Conservation (phyloP, 2,329 filamentous ascomycete genomes). For the Arthrobotrys megalospora region DNA sequence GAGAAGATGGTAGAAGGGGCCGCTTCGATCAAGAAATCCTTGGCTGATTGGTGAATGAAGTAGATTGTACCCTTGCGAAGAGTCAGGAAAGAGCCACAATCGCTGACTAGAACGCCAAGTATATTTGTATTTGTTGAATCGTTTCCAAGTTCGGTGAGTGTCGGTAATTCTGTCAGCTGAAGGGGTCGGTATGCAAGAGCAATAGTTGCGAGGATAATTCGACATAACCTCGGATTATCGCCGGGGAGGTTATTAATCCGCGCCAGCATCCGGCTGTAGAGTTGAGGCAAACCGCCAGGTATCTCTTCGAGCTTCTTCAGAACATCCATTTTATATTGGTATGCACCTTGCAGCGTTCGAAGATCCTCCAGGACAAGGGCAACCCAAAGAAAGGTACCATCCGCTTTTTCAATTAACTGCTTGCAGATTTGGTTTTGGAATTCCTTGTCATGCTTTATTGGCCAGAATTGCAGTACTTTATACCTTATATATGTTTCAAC, state of each 20-base stretch:
- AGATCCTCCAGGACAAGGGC: constrained; percentile 68
- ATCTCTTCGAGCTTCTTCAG: constrained; percentile 63
- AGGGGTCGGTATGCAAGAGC: not conserved
- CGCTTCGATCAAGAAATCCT: constrained; percentile 67
- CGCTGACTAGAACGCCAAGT: constrained; percentile 63
- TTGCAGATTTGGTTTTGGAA: constrained; percentile 63
- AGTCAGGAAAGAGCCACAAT: constrained; percentile 68
- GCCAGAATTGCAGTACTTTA: constrained; percentile 66
- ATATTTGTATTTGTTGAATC: constrained; percentile 60
- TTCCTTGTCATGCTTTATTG: constrained; percentile 41
- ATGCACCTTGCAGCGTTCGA: not conserved
- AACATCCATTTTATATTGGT: constrained; percentile 39
- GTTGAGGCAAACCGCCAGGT: constrained; percentile 66
- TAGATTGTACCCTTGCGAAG: constrained; percentile 65
- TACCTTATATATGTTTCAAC: constrained; percentile 67
- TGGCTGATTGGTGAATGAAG: constrained; percentile 69
- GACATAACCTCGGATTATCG: constrained; percentile 65
- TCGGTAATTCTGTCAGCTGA: not conserved
- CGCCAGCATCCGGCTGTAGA: constrained; percentile 68
- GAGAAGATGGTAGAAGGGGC: constrained; percentile 65
- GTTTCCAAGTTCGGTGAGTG: constrained; percentile 63
- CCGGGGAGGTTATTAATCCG: constrained; percentile 64
- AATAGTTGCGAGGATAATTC: constrained; percentile 66
- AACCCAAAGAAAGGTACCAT: constrained; percentile 70
- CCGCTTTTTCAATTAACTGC: constrained; percentile 65